Conservation (phyloP, 1,284 basidiomycete species). For the Trichosporon inkin region DNA sequence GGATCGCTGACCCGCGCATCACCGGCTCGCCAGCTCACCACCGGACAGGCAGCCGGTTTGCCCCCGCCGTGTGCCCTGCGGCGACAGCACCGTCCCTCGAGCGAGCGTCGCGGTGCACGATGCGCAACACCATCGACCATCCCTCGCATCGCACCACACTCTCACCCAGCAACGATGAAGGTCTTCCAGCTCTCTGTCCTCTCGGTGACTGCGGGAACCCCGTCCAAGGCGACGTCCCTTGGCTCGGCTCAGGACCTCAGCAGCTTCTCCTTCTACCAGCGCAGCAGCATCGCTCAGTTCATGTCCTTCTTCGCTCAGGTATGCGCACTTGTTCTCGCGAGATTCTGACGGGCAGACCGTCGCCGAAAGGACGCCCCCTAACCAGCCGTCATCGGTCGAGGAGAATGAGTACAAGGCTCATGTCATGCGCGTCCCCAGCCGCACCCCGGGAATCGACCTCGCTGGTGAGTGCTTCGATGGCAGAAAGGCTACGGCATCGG, state of each 20-base stretch:
- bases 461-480: constrained; percentile 58
- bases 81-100: background rate
- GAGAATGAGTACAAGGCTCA: constrained; percentile 94
- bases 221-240: constrained; percentile 60
- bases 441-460: constrained; percentile 51
- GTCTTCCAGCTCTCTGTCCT: constrained; percentile 55
- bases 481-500: background rate
- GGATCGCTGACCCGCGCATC: background rate
- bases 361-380: constrained; percentile 78
- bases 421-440: constrained; percentile 60
- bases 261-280: constrained; percentile 91
- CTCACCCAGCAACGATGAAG: constrained; percentile 49
- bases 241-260: constrained; percentile 76
- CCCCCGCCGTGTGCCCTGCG: background rate
- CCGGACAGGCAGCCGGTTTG: background rate
- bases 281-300: constrained; percentile 89
- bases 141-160: constrained; percentile 8
- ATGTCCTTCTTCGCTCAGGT: constrained; percentile 88
- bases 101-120: background rate
- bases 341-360: constrained; percentile 61
- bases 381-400: constrained; percentile 87
- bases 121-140: background rate
- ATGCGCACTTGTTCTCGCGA: constrained; percentile 41
- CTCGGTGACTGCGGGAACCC: constrained; percentile 43
- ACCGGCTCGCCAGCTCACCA: too few relatives aligned